Conservation (phyloP, 2,329 filamentous ascomycete species). For the Claviceps citrina region DNA sequence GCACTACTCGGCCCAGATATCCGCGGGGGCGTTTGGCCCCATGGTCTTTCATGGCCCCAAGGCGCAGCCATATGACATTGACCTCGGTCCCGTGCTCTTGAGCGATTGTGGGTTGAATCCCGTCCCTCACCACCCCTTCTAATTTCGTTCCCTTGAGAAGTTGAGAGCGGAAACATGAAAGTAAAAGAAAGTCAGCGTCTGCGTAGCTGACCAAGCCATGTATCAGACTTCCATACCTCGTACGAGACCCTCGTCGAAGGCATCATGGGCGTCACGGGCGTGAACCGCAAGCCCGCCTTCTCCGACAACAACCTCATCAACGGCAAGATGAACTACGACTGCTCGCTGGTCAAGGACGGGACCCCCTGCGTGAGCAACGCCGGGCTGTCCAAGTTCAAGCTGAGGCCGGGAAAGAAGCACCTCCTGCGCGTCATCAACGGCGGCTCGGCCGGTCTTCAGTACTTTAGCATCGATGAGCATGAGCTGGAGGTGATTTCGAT, state of each 20-base stretch:
- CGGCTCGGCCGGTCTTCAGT: background rate
- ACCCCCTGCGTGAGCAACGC: background rate
- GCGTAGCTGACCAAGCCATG: no score
- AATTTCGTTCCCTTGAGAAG: no score
- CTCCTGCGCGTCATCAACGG: slow-evolving; percentile 1
- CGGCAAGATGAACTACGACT: slow-evolving; percentile 14
- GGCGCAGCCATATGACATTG: slow-evolving; percentile 44
- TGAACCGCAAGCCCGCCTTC: background rate
- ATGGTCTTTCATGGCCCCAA: slow-evolving; percentile 48
- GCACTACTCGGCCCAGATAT: slow-evolving; percentile 34
- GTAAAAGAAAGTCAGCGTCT: no score
- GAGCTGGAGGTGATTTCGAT: slow-evolving; percentile 38
- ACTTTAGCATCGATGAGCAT: slow-evolving; percentile 35
- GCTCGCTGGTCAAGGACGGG: background rate
- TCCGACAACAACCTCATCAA: slow-evolving; percentile 32
- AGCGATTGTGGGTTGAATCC: slow-evolving; percentile 30
- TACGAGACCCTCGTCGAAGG: slow-evolving; percentile 23
- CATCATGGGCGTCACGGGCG: slow-evolving; percentile 1
- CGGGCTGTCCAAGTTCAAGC: slow-evolving; percentile 22
- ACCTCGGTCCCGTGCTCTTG: slow-evolving; percentile 43
- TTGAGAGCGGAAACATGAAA: no score
- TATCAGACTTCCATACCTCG: slow-evolving; percentile 18
- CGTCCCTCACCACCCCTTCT: no score
- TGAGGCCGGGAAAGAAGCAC: background rate
- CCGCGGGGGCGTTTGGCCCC: slow-evolving; percentile 42